Conservation (phyloP, 768 basidiomycete species). For the Tephrocybe sp. region DNA sequence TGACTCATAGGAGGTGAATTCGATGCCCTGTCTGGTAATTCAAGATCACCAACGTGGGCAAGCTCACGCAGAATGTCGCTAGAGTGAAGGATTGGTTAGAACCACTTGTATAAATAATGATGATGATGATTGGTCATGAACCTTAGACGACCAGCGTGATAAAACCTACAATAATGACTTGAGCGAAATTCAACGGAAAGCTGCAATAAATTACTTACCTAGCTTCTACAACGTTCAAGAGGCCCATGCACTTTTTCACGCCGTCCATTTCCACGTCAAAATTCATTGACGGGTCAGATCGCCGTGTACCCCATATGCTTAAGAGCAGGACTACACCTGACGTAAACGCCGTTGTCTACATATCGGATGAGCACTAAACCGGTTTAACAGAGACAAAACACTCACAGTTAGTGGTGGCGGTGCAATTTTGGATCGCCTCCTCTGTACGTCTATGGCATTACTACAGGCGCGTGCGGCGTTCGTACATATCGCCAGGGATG, state of each 20-base stretch:
- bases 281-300: conserved; percentile 45
- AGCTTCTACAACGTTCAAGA: conserved; percentile 38
- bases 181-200: background rate
- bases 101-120: background rate
- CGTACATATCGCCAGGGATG: conserved; percentile 73
- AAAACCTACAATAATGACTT: conserved; percentile 27
- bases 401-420: conserved; percentile 33
- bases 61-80: conserved; percentile 75
- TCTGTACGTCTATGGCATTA: conserved; percentile 66
- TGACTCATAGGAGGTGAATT: conserved; percentile 23
- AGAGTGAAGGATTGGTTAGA: conserved; percentile 8
- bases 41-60: conserved; percentile 66
- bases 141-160: conserved; percentile 44
- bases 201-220: conserved; percentile 17
- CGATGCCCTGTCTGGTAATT: conserved; percentile 54
- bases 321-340: conserved; percentile 58
- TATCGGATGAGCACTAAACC: background rate
- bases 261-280: conserved; percentile 55
- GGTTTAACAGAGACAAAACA: background rate
- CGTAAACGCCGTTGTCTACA: conserved; percentile 39
- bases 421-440: conserved; percentile 28
- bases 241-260: conserved; percentile 60
- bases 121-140: conserved; percentile 24
- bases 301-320: conserved; percentile 66
- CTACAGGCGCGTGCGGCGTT: conserved; percentile 78